phyloP scores from a whole-genome alignment of 208 protist species.

The Acanthamoeba quina region DNA sequence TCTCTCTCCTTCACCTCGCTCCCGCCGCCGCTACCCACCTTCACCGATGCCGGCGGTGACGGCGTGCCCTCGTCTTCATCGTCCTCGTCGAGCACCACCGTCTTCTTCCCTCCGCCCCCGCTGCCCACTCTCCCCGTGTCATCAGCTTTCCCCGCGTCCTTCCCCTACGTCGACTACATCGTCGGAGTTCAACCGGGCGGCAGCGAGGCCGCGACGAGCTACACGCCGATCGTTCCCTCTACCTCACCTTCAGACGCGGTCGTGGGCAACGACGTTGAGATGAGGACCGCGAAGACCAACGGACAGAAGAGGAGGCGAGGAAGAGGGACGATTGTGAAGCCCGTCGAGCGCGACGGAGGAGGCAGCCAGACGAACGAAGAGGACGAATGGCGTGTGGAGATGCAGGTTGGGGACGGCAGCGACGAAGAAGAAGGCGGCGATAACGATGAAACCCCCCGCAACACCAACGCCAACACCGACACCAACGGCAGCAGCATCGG shows the following conservation, averaged over 20 bases:
- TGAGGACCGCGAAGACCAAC: neutral
- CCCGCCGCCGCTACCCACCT: slow-evolving; percentile 1
- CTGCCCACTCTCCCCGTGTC: neutral
- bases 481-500: neutral
- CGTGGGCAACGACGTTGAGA: neutral
- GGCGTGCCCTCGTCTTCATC: neutral
- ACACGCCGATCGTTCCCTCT: too few relatives aligned
- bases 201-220: too few relatives aligned
- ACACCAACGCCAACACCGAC: too few relatives aligned
- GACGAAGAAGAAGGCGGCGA: neutral
- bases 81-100: neutral
- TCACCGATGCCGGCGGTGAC: neutral
- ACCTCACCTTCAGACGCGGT: neutral
- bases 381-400: neutral
- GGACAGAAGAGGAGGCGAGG: neutral
- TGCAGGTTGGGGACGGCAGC: neutral
- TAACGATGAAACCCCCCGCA: neutral
- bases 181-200: neutral
- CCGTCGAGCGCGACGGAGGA: neutral
- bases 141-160: neutral
- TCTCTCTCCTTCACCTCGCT: slow-evolving; percentile 23
- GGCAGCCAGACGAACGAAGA: neutral
- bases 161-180: slow-evolving; percentile 38
- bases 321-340: neutral
- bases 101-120: slow-evolving; percentile 35